These are phyloP conservation scores for Ascosphaera aggregata DNA, from an alignment of 2,329 filamentous ascomycete species.

Conservation along the genomic window DNA sequence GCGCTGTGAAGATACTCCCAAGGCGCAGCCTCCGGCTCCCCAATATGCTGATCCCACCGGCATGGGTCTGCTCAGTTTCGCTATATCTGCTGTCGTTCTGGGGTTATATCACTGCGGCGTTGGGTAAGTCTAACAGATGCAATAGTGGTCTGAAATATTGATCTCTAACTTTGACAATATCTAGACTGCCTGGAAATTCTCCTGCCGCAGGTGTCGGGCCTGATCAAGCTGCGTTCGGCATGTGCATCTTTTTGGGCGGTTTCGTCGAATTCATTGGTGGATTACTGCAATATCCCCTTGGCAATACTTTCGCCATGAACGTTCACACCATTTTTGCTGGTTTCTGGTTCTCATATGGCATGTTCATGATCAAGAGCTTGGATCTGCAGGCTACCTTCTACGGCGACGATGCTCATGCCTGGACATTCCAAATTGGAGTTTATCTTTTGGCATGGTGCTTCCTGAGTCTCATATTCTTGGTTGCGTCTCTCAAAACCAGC, in stretches of 20 bases:
- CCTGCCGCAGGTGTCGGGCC: conserved; percentile 8
- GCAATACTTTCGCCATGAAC: conserved; percentile 40
- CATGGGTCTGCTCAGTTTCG: conserved; percentile 37
- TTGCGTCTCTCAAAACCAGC: conserved; percentile 34
- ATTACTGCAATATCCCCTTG: conserved; percentile 24
- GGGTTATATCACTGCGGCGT: conserved; percentile 24
- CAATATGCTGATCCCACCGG: conserved; percentile 37
- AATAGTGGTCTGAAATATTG: neutral
- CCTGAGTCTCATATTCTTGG: conserved; percentile 31
- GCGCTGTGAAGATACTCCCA: neutral
- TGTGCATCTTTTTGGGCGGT: conserved; percentile 11
- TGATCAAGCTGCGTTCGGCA: conserved; percentile 9
- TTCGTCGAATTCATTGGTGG: conserved; percentile 10
- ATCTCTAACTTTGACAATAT: neutral
- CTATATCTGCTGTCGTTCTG: conserved; percentile 40
- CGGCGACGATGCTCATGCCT: conserved; percentile 14
- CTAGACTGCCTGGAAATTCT: conserved; percentile 9
- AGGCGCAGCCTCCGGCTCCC: conserved; percentile 5
- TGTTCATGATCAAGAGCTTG: conserved; percentile 29
- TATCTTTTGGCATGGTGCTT: conserved; percentile 38
- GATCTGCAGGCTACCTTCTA: conserved; percentile 26
- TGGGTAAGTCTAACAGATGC: conserved; percentile 19
- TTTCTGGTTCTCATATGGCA: conserved; percentile 37
- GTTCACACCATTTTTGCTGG: conserved; percentile 37
- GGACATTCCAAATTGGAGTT: conserved; percentile 30